phyloP scores from a whole-genome alignment of 495 filamentous ascomycete species.

The Hypoxylon trugodes region DNA sequence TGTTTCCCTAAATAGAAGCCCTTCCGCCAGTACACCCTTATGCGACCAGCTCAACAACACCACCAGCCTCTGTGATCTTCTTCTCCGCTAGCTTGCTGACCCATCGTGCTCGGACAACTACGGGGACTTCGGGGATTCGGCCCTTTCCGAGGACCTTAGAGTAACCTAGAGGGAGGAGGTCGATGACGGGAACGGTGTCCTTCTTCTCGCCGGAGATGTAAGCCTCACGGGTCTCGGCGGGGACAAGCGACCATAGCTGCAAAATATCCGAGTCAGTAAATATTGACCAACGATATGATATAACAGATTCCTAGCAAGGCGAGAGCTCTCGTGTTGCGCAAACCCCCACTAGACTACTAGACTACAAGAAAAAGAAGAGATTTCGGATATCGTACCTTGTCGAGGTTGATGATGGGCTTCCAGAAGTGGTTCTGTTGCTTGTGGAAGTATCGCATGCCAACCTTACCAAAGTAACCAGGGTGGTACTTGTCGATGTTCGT shows the following conservation, averaged over 20 bases:
- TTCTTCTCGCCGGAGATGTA: slow-evolving; percentile 76
- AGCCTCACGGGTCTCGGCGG: slow-evolving; percentile 81
- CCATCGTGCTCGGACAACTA: slow-evolving; percentile 89
- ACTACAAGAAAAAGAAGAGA: neutral
- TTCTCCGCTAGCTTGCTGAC: slow-evolving; percentile 88
- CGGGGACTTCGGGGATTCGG: slow-evolving; percentile 80
- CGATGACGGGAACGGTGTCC: slow-evolving; percentile 89
- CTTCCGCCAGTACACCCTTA: slow-evolving; percentile 55
- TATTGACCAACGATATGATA: slow-evolving; percentile 50
- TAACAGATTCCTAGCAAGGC: neutral
- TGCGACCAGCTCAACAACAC: slow-evolving; percentile 89
- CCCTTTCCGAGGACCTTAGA: slow-evolving; percentile 95
- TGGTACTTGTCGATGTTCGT: slow-evolving; percentile 86
- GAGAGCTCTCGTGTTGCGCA: too few relatives aligned
- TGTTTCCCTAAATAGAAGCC: slow-evolving; percentile 42
- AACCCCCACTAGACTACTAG: slow-evolving; percentile 36
- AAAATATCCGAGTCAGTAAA: slow-evolving; percentile 51
- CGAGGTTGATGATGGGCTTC: slow-evolving; percentile 90
- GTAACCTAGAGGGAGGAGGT: slow-evolving; percentile 91
- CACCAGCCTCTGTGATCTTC: slow-evolving; percentile 95
- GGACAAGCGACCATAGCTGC: slow-evolving; percentile 85
- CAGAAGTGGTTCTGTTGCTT: slow-evolving; percentile 88
- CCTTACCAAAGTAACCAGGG: slow-evolving; percentile 89
- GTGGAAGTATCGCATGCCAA: slow-evolving; percentile 97
- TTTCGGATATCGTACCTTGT: slow-evolving; percentile 70